Evolutionary conservation across 2,329 filamentous ascomycete genomes (phyloP).

Genomic region (Aspergillus spinulosporus): DNA sequence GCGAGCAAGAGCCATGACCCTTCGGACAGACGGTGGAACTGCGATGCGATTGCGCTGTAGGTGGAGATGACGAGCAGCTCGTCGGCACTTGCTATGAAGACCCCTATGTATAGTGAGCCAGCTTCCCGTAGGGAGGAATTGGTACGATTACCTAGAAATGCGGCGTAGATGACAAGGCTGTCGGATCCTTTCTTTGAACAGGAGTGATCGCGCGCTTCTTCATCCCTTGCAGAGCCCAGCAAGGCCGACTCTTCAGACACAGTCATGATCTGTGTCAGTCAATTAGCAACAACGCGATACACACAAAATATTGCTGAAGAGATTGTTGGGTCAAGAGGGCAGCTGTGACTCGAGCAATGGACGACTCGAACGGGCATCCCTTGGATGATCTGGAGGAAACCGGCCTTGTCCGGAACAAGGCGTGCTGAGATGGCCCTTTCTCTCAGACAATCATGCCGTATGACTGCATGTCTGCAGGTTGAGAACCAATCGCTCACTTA

Average conservation of each 20-base stretch:
- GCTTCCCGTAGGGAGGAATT: background rate
- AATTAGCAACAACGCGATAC: background rate
- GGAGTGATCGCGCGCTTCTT: background rate
- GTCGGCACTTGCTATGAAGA: conserved; percentile 65
- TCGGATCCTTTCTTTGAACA: background rate
- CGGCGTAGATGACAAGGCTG: background rate
- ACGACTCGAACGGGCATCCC: too few species aligned
- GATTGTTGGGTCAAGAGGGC: background rate
- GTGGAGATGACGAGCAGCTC: conserved; percentile 64
- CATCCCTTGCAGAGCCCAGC: background rate
- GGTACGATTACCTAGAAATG: conserved; percentile 8
- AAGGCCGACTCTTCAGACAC: background rate
- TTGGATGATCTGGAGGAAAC: background rate
- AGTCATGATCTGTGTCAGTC: background rate
- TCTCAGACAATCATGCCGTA: background rate
- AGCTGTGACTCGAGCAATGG: background rate
- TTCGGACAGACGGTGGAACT: conserved; percentile 44
- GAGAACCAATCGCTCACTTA: background rate
- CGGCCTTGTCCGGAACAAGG: background rate
- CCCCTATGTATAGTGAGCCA: conserved; percentile 38
- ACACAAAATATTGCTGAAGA: too few species aligned
- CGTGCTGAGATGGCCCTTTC: background rate
- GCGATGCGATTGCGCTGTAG: conserved; percentile 54
- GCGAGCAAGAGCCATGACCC: conserved; percentile 49
- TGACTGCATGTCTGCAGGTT: background rate